Evolutionary conservation across 768 basidiomycete species (phyloP), one percentile per base, ranked within the genome.

Genomic region (Leccinum imitatum): DNA sequence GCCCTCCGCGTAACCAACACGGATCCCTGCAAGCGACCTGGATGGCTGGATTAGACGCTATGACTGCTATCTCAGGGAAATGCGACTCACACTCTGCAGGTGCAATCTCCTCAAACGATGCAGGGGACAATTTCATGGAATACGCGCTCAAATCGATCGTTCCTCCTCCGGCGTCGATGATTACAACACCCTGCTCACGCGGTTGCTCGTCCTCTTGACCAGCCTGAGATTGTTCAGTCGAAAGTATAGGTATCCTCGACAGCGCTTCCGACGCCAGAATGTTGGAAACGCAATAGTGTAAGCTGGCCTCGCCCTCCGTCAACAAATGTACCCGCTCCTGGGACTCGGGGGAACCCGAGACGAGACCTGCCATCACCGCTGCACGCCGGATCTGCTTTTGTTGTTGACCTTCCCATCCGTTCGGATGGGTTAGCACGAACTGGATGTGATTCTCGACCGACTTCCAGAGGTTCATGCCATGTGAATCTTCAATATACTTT

Each of bases 271-370:
- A 75, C 1, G 78, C 75, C 13, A 83, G 61, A 0, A 82, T 78
- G 56, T 76, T 80, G 31, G 76, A 71, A 19, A 86, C 75, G 56
- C 84, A 85, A 64, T 78, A 86, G 61, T 87, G 82, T 13, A 86
- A 67, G 63, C 82, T 84, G 0, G 86, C 86, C 63, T 87, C 86
- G 0, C 85, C 86, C 62, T 87, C 85, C 0, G 84, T 86, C n/a
- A 87, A 77, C 57, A 87, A 81, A 1, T 78, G 79, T 1, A 87
- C 65, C 0, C 83, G 79, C 3, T 73, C 67, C 31, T 77, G 79
- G 0, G 77, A 80, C 13, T 70, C 71, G 1, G 66, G 58, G 0
- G 69, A 76, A 54, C 80, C 70, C 0, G 78, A 71, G 11, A 87
- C 73, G 21, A 88, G 75, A 8, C 83, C 82, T 0, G 84, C 86